Percentiles rank a stretch among this genome's conserved stretches.
These are phyloP conservation scores for Aspergillus chevalieri DNA, from an alignment of 2,329 filamentous ascomycete species.

Conservation along the genomic window DNA sequence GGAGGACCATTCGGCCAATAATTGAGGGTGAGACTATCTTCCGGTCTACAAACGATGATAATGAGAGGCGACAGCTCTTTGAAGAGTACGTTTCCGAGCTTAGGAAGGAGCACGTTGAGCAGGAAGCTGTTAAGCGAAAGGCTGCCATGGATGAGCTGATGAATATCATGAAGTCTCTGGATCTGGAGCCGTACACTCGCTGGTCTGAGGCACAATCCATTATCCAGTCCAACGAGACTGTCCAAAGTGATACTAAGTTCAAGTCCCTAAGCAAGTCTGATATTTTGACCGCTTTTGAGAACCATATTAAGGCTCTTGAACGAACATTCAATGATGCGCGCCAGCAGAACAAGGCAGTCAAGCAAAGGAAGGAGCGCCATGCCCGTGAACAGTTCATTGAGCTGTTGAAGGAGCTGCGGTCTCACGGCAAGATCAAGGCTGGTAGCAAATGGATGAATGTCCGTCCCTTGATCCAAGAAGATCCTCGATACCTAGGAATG, in stretches of 20 bases:
- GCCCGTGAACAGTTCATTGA: slow-evolving; percentile 73
- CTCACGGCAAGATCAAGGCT: slow-evolving; percentile 76
- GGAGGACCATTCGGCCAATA: slow-evolving; percentile 91
- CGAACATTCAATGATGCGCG: slow-evolving; percentile 84
- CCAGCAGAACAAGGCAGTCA: slow-evolving; percentile 78
- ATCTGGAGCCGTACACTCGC: slow-evolving; percentile 86
- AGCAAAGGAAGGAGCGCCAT: slow-evolving; percentile 75
- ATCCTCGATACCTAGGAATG: slow-evolving; percentile 77
- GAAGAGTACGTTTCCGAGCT: slow-evolving; percentile 86
- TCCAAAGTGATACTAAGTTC: slow-evolving; percentile 79
- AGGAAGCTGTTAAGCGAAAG: slow-evolving; percentile 65
- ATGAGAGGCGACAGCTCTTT: slow-evolving; percentile 82
- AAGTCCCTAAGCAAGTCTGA: slow-evolving; percentile 80
- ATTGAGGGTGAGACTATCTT: slow-evolving; percentile 95
- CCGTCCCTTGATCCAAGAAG: slow-evolving; percentile 65
- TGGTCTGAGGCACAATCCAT: slow-evolving; percentile 86
- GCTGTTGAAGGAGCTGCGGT: slow-evolving; percentile 67
- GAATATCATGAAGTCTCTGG: slow-evolving; percentile 68
- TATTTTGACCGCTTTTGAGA: slow-evolving; percentile 86
- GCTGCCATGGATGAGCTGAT: slow-evolving; percentile 79
- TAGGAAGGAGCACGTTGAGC: slow-evolving; percentile 71
- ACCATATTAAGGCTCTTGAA: slow-evolving; percentile 88
- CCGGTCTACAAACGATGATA: slow-evolving; percentile 79
- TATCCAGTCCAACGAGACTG: slow-evolving; percentile 69
- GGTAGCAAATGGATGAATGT: slow-evolving; percentile 86